Base-by-base conservation (phyloP, 2,329 filamentous ascomycete species). In the Penicillium sp. region DNA sequence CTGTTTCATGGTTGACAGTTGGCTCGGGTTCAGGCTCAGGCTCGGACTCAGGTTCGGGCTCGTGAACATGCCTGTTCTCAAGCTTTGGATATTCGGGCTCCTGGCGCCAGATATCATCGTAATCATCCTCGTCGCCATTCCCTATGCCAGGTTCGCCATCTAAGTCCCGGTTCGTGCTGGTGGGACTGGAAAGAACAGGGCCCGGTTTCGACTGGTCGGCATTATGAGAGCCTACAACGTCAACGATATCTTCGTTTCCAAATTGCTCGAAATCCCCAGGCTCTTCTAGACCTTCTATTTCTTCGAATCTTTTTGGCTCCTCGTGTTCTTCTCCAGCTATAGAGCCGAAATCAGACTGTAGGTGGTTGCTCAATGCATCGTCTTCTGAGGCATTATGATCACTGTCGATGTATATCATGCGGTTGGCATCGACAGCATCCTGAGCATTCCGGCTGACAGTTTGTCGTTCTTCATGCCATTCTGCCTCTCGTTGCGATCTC, bases 391-490 rank as follows among this genome's bases (percentile, higher is more conserved):
- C 63, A 39, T 63, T 63, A 16, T 68, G 65, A 59, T 77, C 75
- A 40, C 75, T 77, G 42, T 74, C 67, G 56, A 81, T 73, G 26
- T 78, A 70, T 55, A 80, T 76, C 33, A 79, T 70, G 51, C 76
- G 70, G 43, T 69, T 74, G 11, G 70, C 64, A 48, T 74, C 77
- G 13, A 37, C 24, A 14, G 77, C 74, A 62, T 71, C 67, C 23
- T 75, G 64, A 43, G 79, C 79, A 47, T 78, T 67, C 19, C 68
- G 71, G 53, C 76, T 77, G 23, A 79, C 69, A 10, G 69, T 71
- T 51, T 78, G 74, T 53, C 77, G 72, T 60, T 79, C 77, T 16
- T 67, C 66, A 53, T 79, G 77, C 75, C 75, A 79, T 57, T 76
- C 68, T 29, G 59, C 67, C 67, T 78, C 71, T 23, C 70, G 68